A percentile compares a stretch with the other conserved stretches of the same genome.
These are phyloP conservation scores for Diutina siamensis DNA, from an alignment of 1,139 yeast genomes.

Conservation along the genomic window DNA sequence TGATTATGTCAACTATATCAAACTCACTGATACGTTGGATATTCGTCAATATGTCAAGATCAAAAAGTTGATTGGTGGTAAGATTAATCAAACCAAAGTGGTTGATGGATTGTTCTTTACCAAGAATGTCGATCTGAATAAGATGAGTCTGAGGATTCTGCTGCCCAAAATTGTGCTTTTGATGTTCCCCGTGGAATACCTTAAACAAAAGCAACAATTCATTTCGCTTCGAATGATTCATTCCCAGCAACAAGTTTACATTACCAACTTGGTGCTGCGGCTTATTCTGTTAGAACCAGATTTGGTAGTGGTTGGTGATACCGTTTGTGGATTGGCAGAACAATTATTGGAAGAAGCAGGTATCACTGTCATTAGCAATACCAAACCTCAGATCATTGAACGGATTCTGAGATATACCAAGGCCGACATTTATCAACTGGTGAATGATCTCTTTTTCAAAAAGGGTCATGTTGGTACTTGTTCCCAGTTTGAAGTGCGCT, in stretches of 20 bases:
- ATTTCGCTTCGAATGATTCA: constrained; percentile 75
- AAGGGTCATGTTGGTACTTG: constrained; percentile 63
- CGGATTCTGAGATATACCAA: constrained; percentile 70
- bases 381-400: constrained; percentile 75
- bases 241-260: constrained; percentile 80
- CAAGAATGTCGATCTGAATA: constrained; percentile 68
- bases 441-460: constrained; percentile 36
- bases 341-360: constrained; percentile 61
- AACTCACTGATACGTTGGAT: constrained; percentile 63
- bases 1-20: constrained; percentile 18
- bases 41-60: constrained; percentile 80
- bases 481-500: constrained; percentile 55
- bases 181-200: constrained; percentile 83
- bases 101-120: constrained; percentile 81
- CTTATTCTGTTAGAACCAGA: constrained; percentile 70
- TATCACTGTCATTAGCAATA: constrained; percentile 66
- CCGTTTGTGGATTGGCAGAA: constrained; percentile 77
- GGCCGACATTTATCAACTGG: constrained; percentile 59
- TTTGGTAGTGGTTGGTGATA: constrained; percentile 67
- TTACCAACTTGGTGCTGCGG: constrained; percentile 71
- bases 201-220: constrained; percentile 59
- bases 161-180: constrained; percentile 73
- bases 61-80: constrained; percentile 73
- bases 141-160: constrained; percentile 54
- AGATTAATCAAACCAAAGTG: constrained; percentile 44